Percentiles rank a stretch among this genome's conserved stretches.
phyloP scores from a whole-genome alignment of 2,329 filamentous ascomycete genomes.

The Cordyceps militaris region DNA sequence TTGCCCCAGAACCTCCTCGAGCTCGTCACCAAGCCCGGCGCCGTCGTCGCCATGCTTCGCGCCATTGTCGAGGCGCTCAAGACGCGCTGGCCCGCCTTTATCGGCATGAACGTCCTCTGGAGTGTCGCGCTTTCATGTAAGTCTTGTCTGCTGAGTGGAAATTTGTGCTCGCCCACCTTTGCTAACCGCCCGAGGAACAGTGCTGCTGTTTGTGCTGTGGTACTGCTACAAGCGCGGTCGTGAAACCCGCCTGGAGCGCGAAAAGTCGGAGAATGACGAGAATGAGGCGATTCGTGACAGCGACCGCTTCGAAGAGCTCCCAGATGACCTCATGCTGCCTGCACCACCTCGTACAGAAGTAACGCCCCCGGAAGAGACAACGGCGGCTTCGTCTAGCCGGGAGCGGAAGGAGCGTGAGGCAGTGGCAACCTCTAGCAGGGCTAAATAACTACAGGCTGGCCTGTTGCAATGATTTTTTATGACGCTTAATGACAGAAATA shows the following conservation, averaged over 20 bases:
- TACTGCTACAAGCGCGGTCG: constrained; percentile 95
- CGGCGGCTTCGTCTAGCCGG: background rate
- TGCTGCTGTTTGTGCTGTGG: constrained; percentile 91
- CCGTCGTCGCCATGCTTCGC: constrained; percentile 73
- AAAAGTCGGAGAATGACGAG: constrained; percentile 36
- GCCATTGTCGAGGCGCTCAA: constrained; percentile 89
- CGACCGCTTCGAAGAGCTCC: constrained; percentile 41
- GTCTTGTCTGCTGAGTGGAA: no score
- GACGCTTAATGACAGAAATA: constrained; percentile 6
- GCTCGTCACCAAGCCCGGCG: constrained; percentile 78
- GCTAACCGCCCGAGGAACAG: constrained; percentile 31
- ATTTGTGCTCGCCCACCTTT: background rate
- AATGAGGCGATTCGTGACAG: constrained; percentile 30
- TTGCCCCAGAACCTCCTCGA: constrained; percentile 68
- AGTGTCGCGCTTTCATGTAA: constrained; percentile 80
- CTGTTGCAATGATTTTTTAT: background rate
- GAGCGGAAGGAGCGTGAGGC: background rate
- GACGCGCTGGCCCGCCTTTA: constrained; percentile 79
- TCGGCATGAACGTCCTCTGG: constrained; percentile 88
- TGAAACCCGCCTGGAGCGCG: constrained; percentile 69
- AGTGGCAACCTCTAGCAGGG: background rate
- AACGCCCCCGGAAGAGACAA: constrained; percentile 5
- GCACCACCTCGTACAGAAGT: constrained; percentile 20
- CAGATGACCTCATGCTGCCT: constrained; percentile 39
- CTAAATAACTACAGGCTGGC: background rate